A percentile compares a stretch with the other conserved stretches of the same genome.
Evolutionary conservation across 495 filamentous ascomycete genomes (phyloP).

Genomic region (Aspergillus hancockii): DNA sequence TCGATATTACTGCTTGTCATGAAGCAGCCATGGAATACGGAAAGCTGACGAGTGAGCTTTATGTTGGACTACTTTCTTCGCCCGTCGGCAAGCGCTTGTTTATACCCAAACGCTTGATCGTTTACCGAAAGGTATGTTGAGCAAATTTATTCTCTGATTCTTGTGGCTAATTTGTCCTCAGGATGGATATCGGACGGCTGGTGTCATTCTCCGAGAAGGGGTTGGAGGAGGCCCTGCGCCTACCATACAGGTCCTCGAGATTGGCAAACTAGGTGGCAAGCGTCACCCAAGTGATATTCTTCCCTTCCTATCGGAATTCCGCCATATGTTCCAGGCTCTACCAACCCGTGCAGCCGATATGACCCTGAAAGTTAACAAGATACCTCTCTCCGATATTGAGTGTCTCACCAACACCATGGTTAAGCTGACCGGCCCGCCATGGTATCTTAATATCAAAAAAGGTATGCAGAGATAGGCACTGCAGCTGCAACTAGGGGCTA

Average conservation of each 20-base stretch:
- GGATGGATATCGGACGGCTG: constrained; percentile 77
- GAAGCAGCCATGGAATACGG: constrained; percentile 76
- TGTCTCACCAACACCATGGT: constrained; percentile 75
- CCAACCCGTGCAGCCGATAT: constrained; percentile 59
- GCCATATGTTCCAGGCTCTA: constrained; percentile 58
- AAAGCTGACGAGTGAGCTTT: constrained; percentile 69
- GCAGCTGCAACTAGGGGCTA: constrained; percentile 7
- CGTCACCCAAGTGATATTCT: constrained; percentile 77
- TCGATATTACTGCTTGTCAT: constrained; percentile 76
- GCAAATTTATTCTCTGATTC: background rate
- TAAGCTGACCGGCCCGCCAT: constrained; percentile 55
- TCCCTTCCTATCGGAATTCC: constrained; percentile 71
- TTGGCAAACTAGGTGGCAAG: constrained; percentile 59
- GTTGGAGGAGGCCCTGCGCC: constrained; percentile 60
- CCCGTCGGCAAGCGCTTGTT: constrained; percentile 83
- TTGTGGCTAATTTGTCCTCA: constrained; percentile 32
- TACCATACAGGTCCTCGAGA: constrained; percentile 73
- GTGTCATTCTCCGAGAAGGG: constrained; percentile 77
- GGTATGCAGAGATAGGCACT: constrained; percentile 22
- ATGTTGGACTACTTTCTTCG: constrained; percentile 67
- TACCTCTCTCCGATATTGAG: constrained; percentile 74
- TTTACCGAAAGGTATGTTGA: constrained; percentile 60
- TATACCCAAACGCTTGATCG: constrained; percentile 66
- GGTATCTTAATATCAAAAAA: constrained; percentile 48
- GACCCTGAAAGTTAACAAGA: constrained; percentile 58